These are phyloP conservation scores for Yarrowia bubula DNA, from an alignment of 805 yeast species.

Conservation along the genomic window DNA sequence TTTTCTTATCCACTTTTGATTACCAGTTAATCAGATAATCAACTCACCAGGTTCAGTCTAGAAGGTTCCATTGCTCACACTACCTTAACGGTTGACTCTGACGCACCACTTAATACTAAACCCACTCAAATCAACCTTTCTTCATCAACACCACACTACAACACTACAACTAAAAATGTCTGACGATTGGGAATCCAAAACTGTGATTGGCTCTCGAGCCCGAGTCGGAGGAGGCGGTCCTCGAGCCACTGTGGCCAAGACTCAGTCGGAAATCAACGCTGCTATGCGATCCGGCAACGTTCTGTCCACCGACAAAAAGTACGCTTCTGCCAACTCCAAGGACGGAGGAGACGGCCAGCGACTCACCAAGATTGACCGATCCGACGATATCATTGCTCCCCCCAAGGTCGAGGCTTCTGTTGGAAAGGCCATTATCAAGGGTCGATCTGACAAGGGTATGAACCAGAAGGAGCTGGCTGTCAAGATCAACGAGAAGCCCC, in stretches of 20 bases:
- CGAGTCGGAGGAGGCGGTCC: slow-evolving; percentile 89
- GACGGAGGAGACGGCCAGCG: slow-evolving; percentile 86
- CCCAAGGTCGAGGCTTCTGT: slow-evolving; percentile 81
- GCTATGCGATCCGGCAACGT: slow-evolving; percentile 93
- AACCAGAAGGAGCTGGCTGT: slow-evolving; percentile 97
- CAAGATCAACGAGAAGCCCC: slow-evolving; percentile 92
- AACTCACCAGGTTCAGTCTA: slow-evolving; percentile 11
- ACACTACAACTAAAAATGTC: slow-evolving; percentile 31
- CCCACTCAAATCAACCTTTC: slow-evolving; percentile 4
- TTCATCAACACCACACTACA: neutral
- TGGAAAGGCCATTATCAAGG: slow-evolving; percentile 82
- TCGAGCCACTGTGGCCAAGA: slow-evolving; percentile 75
- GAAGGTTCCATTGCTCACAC: slow-evolving; percentile 27
- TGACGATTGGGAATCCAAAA: slow-evolving; percentile 79
- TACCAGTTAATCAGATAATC: neutral
- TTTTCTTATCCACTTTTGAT: neutral
- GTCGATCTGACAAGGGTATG: slow-evolving; percentile 80
- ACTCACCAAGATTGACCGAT: slow-evolving; percentile 87
- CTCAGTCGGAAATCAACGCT: slow-evolving; percentile 76
- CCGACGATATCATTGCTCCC: slow-evolving; percentile 89
- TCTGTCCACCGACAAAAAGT: slow-evolving; percentile 90
- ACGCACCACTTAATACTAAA: neutral
- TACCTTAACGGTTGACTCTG: neutral
- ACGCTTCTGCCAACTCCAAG: slow-evolving; percentile 61
- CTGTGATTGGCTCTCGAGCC: slow-evolving; percentile 85